A percentile compares a stretch with the other conserved stretches of the same genome.
Conservation (phyloP, 805 yeast genomes). For the Wickerhamiella qilinensis region DNA sequence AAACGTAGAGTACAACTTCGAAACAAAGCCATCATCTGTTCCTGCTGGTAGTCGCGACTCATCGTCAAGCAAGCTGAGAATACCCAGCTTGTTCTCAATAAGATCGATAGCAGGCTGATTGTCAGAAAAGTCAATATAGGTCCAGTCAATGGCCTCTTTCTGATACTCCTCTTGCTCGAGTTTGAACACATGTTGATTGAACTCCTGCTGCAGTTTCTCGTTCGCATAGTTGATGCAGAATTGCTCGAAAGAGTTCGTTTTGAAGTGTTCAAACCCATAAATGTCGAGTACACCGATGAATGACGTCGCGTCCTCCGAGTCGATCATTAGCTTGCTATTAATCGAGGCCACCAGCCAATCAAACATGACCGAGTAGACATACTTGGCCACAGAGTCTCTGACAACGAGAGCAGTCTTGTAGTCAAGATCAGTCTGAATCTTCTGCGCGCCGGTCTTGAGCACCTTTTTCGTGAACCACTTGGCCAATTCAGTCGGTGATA, state of each 20-base stretch:
- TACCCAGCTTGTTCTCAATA: constrained; percentile 80
- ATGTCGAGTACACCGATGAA: constrained; percentile 96
- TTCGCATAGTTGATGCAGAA: constrained; percentile 95
- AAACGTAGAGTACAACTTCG: constrained; percentile 73
- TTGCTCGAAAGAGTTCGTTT: constrained; percentile 87
- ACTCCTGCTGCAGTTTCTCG: constrained; percentile 93
- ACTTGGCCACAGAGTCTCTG: constrained; percentile 93
- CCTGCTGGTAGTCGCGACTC: constrained; percentile 93
- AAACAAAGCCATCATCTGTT: constrained; percentile 80
- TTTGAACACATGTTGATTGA: constrained; percentile 93
- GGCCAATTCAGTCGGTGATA: constrained; percentile 56
- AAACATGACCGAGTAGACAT: constrained; percentile 77
- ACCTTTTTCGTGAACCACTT: constrained; percentile 91
- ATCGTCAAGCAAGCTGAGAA: constrained; percentile 77
- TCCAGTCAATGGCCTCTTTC: constrained; percentile 88
- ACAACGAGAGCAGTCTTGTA: constrained; percentile 78
- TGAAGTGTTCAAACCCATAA: constrained; percentile 94
- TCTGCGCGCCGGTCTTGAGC: constrained; percentile 82
- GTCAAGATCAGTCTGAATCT: constrained; percentile 68
- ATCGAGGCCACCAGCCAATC: constrained; percentile 88
- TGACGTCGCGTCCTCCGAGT: constrained; percentile 41
- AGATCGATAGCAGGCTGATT: constrained; percentile 92
- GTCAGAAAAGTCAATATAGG: constrained; percentile 87
- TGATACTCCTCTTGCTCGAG: constrained; percentile 92
- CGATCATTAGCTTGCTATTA: constrained; percentile 45